Percentiles rank a stretch among this genome's conserved stretches.
These are phyloP conservation scores for Capsicum rhomboideum DNA, from an alignment of 257 asterid genomes.

Conservation along the genomic window DNA sequence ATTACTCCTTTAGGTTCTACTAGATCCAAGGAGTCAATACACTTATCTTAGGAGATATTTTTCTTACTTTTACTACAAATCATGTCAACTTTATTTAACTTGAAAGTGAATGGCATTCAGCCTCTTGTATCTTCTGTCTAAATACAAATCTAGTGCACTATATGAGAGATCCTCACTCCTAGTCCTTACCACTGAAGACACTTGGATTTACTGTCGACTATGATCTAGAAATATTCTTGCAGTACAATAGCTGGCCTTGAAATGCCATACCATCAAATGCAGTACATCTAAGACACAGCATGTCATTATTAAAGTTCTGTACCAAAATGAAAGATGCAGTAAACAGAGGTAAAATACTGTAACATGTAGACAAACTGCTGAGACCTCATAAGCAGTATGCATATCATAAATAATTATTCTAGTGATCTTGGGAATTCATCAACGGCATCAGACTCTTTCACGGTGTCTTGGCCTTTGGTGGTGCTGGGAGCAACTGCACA, in stretches of 20 bases:
- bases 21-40: neutral
- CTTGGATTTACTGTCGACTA: neutral
- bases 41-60: neutral
- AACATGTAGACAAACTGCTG: neutral
- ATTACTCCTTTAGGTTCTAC: neutral
- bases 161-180: neutral
- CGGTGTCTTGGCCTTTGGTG: slow-evolving; percentile 6
- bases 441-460: neutral
- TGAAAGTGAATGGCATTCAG: neutral
- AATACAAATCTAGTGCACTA: neutral
- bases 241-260: neutral
- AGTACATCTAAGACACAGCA: neutral
- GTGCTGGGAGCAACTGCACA: slow-evolving; percentile 11
- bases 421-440: neutral
- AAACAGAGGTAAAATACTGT: neutral
- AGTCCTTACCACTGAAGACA: neutral
- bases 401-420: neutral
- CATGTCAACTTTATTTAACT: neutral
- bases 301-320: neutral
- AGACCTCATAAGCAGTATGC: neutral
- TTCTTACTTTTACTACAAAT: neutral
- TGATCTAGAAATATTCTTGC: neutral
- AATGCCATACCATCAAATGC: neutral
- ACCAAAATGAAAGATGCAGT: neutral
- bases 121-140: neutral